Evolutionary conservation across 768 basidiomycete genomes (phyloP).

Genomic region (Symmetrospora coprosmae): DNA sequence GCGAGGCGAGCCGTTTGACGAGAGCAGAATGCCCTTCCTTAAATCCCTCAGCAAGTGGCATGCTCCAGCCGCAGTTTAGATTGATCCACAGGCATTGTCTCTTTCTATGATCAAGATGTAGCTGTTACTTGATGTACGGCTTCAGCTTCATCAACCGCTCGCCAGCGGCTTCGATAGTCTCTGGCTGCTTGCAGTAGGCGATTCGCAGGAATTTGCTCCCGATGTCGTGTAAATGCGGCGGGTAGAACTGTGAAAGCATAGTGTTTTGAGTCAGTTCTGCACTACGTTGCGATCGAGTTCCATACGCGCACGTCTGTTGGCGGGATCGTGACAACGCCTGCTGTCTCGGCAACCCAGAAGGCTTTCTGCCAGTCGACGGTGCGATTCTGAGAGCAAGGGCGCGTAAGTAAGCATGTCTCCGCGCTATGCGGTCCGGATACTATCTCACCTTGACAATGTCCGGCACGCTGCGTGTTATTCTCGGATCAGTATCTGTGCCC

Average conservation of each 20-base stretch:
- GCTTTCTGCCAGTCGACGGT: constrained; percentile 38
- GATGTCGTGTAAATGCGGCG: constrained; percentile 20
- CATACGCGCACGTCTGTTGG: no score
- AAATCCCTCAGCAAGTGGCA: background rate
- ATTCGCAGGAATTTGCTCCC: constrained; percentile 56
- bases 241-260: no score
- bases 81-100: no score
- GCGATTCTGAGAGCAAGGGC: constrained; percentile 36
- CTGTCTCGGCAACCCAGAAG: constrained; percentile 33
- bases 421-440: no score
- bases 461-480: constrained; percentile 5
- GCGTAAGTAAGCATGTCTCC: no score
- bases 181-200: constrained; percentile 88
- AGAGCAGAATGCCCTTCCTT: constrained; percentile 1
- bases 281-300: no score
- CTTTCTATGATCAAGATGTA: constrained; percentile 7
- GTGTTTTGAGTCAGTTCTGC: no score
- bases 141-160: constrained; percentile 62
- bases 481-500: no score
- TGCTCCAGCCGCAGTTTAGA: no score
- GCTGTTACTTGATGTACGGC: constrained; percentile 49
- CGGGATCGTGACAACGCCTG: constrained; percentile 24
- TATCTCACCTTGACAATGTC: constrained; percentile 19
- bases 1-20: constrained; percentile 8
- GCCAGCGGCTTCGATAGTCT: constrained; percentile 66